These are phyloP conservation scores for Pelargonium exstipulatum DNA, from an alignment of 441 rosid genomes.

Conservation along the genomic window DNA sequence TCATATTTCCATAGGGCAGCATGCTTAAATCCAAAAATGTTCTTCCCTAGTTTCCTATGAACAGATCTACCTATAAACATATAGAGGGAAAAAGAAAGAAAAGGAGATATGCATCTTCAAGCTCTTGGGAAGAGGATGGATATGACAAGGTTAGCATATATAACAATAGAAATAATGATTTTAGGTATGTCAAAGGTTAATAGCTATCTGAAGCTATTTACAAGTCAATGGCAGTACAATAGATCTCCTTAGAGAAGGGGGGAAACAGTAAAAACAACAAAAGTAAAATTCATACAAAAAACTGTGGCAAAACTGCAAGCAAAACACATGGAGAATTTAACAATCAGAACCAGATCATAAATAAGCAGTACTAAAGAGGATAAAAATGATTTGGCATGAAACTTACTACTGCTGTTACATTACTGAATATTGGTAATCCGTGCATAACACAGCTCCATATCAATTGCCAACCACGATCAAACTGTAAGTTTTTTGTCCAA, in stretches of 20 bases:
- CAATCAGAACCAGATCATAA: not conserved
- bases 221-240: not conserved
- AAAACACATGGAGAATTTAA: not conserved
- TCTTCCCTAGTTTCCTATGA: not conserved
- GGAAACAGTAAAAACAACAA: not conserved
- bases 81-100: not conserved
- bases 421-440: constrained; percentile 76
- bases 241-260: not conserved
- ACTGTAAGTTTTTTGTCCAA: constrained; percentile 42
- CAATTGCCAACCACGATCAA: constrained; percentile 62
- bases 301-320: not conserved
- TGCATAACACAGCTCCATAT: constrained; percentile 78
- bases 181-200: not conserved
- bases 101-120: not conserved
- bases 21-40: not conserved
- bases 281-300: not conserved
- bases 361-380: not conserved
- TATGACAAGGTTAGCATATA: not conserved
- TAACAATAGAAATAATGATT: not conserved
- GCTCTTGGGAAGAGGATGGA: not conserved
- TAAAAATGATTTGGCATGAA: constrained; percentile 13
- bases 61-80: not conserved
- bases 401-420: constrained; percentile 65
- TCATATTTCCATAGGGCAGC: not conserved
- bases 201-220: not conserved